A percentile compares a stretch with the other conserved stretches of the same genome.
phyloP scores from a whole-genome alignment of 768 basidiomycete genomes.

The Pulveroboletus sp. region DNA sequence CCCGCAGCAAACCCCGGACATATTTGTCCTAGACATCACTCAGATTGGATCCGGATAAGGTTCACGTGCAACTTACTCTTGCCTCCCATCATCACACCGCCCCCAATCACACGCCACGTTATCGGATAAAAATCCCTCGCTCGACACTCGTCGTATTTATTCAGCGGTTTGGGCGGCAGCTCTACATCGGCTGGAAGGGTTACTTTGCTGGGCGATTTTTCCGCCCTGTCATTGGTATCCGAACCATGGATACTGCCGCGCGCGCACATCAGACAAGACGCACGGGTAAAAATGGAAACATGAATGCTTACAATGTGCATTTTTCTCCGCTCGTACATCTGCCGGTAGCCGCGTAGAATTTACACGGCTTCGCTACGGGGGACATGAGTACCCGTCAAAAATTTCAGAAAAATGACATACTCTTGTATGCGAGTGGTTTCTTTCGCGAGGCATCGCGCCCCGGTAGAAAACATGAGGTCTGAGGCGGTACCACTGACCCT shows the following conservation, averaged over 20 bases:
- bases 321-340: slow-evolving; percentile 51
- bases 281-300: background rate
- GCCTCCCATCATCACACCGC: slow-evolving; percentile 67
- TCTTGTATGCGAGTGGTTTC: slow-evolving; percentile 28
- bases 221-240: slow-evolving; percentile 1
- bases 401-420: slow-evolving; percentile 14
- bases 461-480: slow-evolving; percentile 1
- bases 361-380: slow-evolving; percentile 56
- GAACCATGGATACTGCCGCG: slow-evolving; percentile 45
- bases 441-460: slow-evolving; percentile 17
- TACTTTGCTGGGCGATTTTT: background rate
- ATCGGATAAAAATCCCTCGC: slow-evolving; percentile 60
- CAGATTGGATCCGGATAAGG: background rate
- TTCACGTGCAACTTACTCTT: slow-evolving; percentile 19
- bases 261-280: background rate
- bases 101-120: slow-evolving; percentile 75
- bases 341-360: slow-evolving; percentile 45
- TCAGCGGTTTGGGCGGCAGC: slow-evolving; percentile 28
- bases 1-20: slow-evolving; percentile 25
- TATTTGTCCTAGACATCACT: slow-evolving; percentile 18
- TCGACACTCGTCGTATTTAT: slow-evolving; percentile 34
- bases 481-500: background rate
- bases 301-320: slow-evolving; percentile 56
- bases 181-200: slow-evolving; percentile 5
- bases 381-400: background rate